Base-by-base conservation (phyloP, 768 basidiomycete genomes). In the Cytidiella melzeri region DNA sequence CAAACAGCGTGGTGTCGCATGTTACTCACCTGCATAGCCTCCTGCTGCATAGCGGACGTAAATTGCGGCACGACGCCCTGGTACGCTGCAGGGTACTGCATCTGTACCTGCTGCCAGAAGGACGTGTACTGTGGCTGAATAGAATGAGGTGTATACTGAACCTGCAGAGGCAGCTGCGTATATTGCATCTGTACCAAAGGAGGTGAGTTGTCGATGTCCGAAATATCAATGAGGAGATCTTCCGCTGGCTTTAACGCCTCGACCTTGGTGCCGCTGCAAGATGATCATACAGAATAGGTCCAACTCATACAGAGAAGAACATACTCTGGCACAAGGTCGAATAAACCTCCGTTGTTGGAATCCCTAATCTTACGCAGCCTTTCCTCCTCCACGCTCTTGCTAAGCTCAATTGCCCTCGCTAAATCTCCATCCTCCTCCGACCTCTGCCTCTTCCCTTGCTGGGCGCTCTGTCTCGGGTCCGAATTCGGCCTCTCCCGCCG, bases 361-460 rank as follows among this genome's bases (percentile, higher is more conserved):
- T 81, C 82, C 55, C 84, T 83, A 23, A 84, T 72, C 7, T 82
- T 80, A 50, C 76, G 73, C 62, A 76, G 77, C 47, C 92, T 70
- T 64, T 73, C 79, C 38, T 74, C 81, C 60, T 97, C 95, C 59
- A 95, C 94, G 63, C 94, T 84, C 62, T 91, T 76, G 54, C 92
- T 95, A 20, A 93, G 69, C 60, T 79, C 73, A 56, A 97, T 72
- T 0, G 93, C 94, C 59, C 82, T 71, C 56, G 80, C 71, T 24
- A 96, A 65, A 57, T 96, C 93, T 20, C 71, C 70, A 56, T 34
- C 30, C 30, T 97, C 91, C 69, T 84, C 90, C 7, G 75, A 72
- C 24, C 68, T 75, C 37, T 21, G n/a, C 37, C 73, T 71, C 59
- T 85, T 81, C 44, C 92, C 89, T 55, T 34, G 79, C 69, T 2